Base-by-base conservation (phyloP, 192 early-diverging fungal species). In the Mortierella antarctica region DNA sequence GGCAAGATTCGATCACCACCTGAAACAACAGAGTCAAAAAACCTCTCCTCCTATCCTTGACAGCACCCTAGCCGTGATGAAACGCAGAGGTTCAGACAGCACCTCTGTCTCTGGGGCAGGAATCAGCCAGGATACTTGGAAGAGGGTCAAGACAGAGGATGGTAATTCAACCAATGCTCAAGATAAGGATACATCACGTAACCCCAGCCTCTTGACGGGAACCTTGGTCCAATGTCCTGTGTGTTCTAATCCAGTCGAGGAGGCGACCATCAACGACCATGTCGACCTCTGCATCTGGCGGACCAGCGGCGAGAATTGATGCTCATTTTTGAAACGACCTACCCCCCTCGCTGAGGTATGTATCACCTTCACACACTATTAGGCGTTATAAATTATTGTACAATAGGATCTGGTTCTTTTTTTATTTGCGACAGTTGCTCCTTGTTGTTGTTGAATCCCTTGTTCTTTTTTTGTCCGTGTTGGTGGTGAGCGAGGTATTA, bases 241-340 rank as follows among this genome's bases (percentile, higher is more conserved):
- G 6, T 83, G 82, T 18, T 47, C 55, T 5, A 8, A 64, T 15
- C 48, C 60, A 14, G 71, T 78, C 4, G 47, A 65, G 44, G 65
- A 67, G 49, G 46, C 55, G 10, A 65, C 70, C 4, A 83, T 83
- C 64, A 83, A 83, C 42, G 82, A 83, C 41, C 74, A 83, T 70
- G 66, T 83, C 11, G 82, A 83, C 61, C 58, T 83, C 5, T 83
- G 74, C 18, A 78, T 83, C 61, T 77, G 60, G 70, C 53, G 57
- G 7, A 41, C 49, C 9, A 78, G 55, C 65, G 68, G 67, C 13
- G 61, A 47, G 4, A 53, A 42, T 13, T 73, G 72, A 74, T 31
- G 31, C 31, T 31, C 3, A 2, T 31, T 31, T 31, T 31, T 31
- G 31, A 31, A 31, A 31, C 31, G 31, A 31, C 31, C 31, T 31